Evolutionary conservation across 2,329 filamentous ascomycete genomes (phyloP).

Genomic region (Epichloe festucae): DNA sequence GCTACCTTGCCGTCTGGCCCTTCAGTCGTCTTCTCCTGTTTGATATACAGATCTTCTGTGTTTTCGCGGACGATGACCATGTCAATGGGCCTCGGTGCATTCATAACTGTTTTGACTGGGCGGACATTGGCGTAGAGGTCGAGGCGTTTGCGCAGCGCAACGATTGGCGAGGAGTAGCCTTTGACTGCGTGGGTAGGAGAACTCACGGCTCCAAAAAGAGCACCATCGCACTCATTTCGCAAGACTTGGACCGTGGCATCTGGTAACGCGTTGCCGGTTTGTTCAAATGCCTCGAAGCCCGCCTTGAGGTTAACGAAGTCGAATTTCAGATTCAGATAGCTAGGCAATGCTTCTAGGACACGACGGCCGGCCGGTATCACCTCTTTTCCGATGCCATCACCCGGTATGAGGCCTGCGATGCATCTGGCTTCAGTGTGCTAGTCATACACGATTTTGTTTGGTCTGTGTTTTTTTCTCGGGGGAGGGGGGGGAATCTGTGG

Average conservation of each 20-base stretch:
- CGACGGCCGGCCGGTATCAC: slow-evolving; percentile 91
- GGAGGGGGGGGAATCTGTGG: not conserved
- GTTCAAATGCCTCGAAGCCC: slow-evolving; percentile 86
- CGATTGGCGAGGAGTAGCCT: slow-evolving; percentile 93
- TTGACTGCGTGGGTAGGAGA: slow-evolving; percentile 82
- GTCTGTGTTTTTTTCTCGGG: not conserved
- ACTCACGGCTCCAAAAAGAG: slow-evolving; percentile 82
- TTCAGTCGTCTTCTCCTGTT: slow-evolving; percentile 80
- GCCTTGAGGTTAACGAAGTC: slow-evolving; percentile 87
- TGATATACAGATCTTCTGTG: slow-evolving; percentile 96
- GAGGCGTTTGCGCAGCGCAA: slow-evolving; percentile 88
- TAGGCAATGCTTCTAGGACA: slow-evolving; percentile 81
- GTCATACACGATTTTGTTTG: not conserved
- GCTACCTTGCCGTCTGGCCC: slow-evolving; percentile 71
- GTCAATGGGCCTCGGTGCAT: slow-evolving; percentile 61
- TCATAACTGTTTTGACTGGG: slow-evolving; percentile 73
- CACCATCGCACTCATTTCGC: slow-evolving; percentile 84
- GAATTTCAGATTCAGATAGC: slow-evolving; percentile 87
- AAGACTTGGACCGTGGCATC: slow-evolving; percentile 84
- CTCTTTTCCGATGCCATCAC: slow-evolving; percentile 96
- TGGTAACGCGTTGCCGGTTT: slow-evolving; percentile 76
- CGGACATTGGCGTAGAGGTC: slow-evolving; percentile 96
- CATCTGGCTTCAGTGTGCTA: not conserved
- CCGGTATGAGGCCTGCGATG: slow-evolving; percentile 76
- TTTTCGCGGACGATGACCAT: slow-evolving; percentile 98